These are phyloP conservation scores for Teratosphaeria zuluensis DNA, from an alignment of 2,329 filamentous ascomycete species.

Conservation along the genomic window DNA sequence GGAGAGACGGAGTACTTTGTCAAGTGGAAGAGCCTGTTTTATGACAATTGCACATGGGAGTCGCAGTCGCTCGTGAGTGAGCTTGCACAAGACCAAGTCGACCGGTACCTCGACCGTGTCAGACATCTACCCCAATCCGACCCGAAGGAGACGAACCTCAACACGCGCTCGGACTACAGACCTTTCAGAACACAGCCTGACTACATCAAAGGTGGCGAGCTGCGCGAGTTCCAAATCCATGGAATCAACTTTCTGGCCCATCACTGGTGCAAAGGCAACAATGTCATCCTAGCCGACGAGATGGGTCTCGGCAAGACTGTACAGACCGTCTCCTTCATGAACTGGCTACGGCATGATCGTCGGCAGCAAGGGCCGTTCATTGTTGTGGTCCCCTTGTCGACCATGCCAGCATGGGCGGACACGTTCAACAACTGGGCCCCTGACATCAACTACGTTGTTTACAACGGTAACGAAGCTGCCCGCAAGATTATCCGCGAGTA, in stretches of 20 bases:
- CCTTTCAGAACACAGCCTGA: slow-evolving; percentile 70
- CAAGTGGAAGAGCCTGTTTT: slow-evolving; percentile 80
- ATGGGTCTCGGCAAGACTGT: slow-evolving; percentile 99
- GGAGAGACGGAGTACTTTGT: slow-evolving; percentile 81
- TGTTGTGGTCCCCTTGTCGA: slow-evolving; percentile 92
- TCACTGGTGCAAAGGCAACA: slow-evolving; percentile 90
- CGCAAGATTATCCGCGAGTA: slow-evolving; percentile 82
- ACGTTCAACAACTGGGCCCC: slow-evolving; percentile 96
- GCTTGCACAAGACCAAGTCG: slow-evolving; percentile 79
- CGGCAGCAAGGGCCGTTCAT: slow-evolving; percentile 89
- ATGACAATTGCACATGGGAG: slow-evolving; percentile 95
- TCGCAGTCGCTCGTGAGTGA: slow-evolving; percentile 61
- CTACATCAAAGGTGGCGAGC: slow-evolving; percentile 74
- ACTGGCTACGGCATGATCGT: slow-evolving; percentile 86
- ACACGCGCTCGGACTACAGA: slow-evolving; percentile 63
- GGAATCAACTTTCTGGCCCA: slow-evolving; percentile 92
- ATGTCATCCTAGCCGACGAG: slow-evolving; percentile 94
- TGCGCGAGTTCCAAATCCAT: slow-evolving; percentile 86
- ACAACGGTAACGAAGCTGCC: slow-evolving; percentile 80
- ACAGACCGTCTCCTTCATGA: slow-evolving; percentile 92
- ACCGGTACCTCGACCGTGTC: slow-evolving; percentile 77
- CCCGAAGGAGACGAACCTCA: slow-evolving; percentile 62
- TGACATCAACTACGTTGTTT: slow-evolving; percentile 93
- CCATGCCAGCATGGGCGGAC: slow-evolving; percentile 96
- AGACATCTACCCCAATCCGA: slow-evolving; percentile 74